Base-by-base conservation (phyloP, 495 filamentous ascomycete genomes). In the Aspergillus coremiiformis region DNA sequence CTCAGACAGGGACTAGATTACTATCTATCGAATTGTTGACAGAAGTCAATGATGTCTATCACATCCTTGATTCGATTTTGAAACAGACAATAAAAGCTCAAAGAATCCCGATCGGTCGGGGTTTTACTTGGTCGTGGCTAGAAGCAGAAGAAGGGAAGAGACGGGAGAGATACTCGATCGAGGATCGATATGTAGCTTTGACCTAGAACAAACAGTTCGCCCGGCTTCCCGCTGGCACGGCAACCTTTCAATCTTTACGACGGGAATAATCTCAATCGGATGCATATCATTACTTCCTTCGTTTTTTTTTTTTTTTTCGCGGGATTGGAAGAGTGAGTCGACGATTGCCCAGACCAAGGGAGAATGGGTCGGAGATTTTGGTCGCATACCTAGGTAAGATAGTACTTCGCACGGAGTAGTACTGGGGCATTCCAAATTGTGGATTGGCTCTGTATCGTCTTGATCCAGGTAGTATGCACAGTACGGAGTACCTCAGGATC, bases 281-380 rank as follows among this genome's bases (percentile, higher is more conserved):
- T 21, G 17, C 6, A 17, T 11, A 41, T 41, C 12, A n/a, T 32
- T 32, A 8, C 29, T 10, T 12, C 11, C 6, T 12, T 32, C 2
- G 6, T 12, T 32, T 12, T 32, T 32, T 12, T 12, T 2, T 12
- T 32, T 8, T 2, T 12, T 32, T 12, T 32, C 11, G 29, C 29
- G 11, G 35, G 19, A 19, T 21, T 6, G 37, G 37, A 6, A 21
- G 9, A 41, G n/a, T 2, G 7, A 17, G 37, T 15, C 32, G 32
- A 35, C 5, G 2, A 35, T 2, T 35, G 32, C 32, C 14, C 32
- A 35, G 17, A 11, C 17, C 17, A 41, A 48, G 29, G 19, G 33
- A 48, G 30, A 48, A 48, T 37, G 30, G 30, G 37, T 48, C 45
- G 45, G 30, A 48, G 45, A 22, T 35, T 48, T 48, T 35, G 19